Evolutionary conservation across 2,329 filamentous ascomycete genomes (phyloP).

Genomic region (Paecilomyces variotii): DNA sequence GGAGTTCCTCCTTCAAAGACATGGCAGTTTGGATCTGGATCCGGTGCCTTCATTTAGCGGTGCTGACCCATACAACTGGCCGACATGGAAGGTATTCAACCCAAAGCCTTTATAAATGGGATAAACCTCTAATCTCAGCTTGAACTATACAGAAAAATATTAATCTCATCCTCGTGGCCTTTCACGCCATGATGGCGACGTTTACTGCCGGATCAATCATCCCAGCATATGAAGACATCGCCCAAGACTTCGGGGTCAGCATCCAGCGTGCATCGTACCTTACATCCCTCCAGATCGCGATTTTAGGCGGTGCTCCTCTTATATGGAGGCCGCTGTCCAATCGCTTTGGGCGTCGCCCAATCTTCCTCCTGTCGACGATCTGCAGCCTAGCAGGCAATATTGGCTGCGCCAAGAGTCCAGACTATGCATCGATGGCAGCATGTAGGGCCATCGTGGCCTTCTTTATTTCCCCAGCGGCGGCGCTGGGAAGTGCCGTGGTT

Average conservation of each 20-base stretch:
- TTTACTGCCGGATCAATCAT: conserved; percentile 50
- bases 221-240: conserved; percentile 47
- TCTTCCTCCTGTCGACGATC: conserved; percentile 46
- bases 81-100: conserved; percentile 48
- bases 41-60: conserved; percentile 44
- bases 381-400: conserved; percentile 44
- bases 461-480: conserved; percentile 48
- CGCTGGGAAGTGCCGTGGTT: conserved; percentile 51
- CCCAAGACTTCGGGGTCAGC: conserved; percentile 41
- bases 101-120: conserved; percentile 15
- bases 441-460: conserved; percentile 48
- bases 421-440: conserved; percentile 43
- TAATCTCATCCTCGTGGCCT: conserved; percentile 48
- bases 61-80: conserved; percentile 51
- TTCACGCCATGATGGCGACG: conserved; percentile 51
- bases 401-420: conserved; percentile 44
- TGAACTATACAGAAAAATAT: conserved; percentile 37
- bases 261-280: conserved; percentile 47
- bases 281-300: conserved; percentile 48
- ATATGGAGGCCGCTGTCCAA: conserved; percentile 51
- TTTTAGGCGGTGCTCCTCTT: conserved; percentile 46
- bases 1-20: conserved; percentile 45
- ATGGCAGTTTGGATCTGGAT: conserved; percentile 48
- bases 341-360: conserved; percentile 46
- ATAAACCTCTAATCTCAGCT: too few species aligned